These are phyloP conservation scores for Verbascum thapsus DNA, from an alignment of 257 asterid species.

Conservation along the genomic window DNA sequence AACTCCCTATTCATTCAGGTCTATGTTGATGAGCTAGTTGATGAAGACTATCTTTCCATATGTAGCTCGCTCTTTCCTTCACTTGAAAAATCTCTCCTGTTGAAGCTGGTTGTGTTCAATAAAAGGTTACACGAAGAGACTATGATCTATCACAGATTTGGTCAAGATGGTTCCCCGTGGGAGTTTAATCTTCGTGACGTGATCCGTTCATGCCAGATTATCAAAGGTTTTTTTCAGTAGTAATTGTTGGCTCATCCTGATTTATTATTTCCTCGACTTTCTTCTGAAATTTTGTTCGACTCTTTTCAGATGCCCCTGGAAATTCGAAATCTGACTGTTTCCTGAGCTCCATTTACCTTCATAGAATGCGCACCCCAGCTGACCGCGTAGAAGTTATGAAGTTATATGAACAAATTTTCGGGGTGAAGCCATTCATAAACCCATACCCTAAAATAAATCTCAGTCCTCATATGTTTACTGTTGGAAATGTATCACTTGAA, in stretches of 20 bases:
- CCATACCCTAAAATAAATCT: conserved; percentile 69
- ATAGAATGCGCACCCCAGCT: conserved; percentile 89
- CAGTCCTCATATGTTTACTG: conserved; percentile 47
- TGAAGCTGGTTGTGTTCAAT: conserved; percentile 68
- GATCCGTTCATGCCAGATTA: conserved; percentile 89
- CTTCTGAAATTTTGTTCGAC: conserved; percentile 21
- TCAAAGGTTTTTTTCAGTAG: conserved; percentile 51
- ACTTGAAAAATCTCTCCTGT: conserved; percentile 50
- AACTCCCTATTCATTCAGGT: conserved; percentile 54
- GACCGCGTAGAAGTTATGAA: conserved; percentile 73
- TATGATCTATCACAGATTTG: conserved; percentile 73
- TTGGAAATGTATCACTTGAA: conserved; percentile 63
- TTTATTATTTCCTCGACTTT: conserved; percentile 26
- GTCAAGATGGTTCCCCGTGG: conserved; percentile 97
- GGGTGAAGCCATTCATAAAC: conserved; percentile 59
- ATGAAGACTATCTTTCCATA: conserved; percentile 80
- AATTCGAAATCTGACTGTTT: conserved; percentile 63
- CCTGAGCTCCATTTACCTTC: conserved; percentile 78
- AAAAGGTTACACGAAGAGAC: conserved; percentile 75
- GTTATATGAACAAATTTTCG: conserved; percentile 71
- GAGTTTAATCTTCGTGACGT: conserved; percentile 97
- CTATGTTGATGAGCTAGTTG: conserved; percentile 84
- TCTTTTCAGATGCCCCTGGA: conserved; percentile 59
- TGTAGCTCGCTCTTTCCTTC: conserved; percentile 76
- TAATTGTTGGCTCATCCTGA: conserved; percentile 17